Conservation (phyloP, 2,329 filamentous ascomycete genomes). For the Aspergillus neoniger region DNA sequence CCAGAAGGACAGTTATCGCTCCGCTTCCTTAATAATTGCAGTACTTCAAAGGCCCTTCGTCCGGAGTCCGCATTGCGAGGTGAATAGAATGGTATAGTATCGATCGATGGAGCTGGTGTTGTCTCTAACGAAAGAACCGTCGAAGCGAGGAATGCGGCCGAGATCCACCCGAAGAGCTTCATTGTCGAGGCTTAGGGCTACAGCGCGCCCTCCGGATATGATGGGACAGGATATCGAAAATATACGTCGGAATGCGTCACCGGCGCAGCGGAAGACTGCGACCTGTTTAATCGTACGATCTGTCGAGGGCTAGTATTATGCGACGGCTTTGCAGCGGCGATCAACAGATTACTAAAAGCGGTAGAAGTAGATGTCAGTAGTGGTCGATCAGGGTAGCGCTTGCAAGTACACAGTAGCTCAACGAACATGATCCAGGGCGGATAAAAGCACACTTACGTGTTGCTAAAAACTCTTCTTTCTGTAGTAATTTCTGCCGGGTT, state of each 20-base stretch:
- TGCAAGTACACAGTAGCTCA: background rate
- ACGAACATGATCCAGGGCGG: background rate
- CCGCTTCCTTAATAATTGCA: conserved; percentile 34
- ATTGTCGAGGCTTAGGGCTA: conserved; percentile 30
- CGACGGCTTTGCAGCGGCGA: conserved; percentile 17
- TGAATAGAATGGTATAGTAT: conserved; percentile 33
- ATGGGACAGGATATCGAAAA: background rate
- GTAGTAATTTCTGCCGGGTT: background rate
- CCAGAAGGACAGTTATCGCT: conserved; percentile 51
- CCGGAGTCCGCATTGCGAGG: conserved; percentile 26
- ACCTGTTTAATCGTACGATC: conserved; percentile 1
- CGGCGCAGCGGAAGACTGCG: background rate
- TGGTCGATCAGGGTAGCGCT: background rate
- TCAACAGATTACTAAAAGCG: conserved; percentile 40
- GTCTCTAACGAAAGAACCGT: conserved; percentile 32
- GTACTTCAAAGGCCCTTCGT: conserved; percentile 32
- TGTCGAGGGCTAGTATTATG: conserved; percentile 12
- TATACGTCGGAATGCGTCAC: background rate
- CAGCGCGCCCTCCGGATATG: conserved; percentile 13
- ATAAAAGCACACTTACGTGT: background rate
- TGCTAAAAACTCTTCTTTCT: background rate
- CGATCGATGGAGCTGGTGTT: conserved; percentile 24
- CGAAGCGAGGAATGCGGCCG: conserved; percentile 34
- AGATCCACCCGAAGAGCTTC: conserved; percentile 36
- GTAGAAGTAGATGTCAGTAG: conserved; percentile 15